Evolutionary conservation across 805 yeast species (phyloP), one percentile per base, ranked within the genome.

Genomic region (Spathaspora gorwiae): DNA sequence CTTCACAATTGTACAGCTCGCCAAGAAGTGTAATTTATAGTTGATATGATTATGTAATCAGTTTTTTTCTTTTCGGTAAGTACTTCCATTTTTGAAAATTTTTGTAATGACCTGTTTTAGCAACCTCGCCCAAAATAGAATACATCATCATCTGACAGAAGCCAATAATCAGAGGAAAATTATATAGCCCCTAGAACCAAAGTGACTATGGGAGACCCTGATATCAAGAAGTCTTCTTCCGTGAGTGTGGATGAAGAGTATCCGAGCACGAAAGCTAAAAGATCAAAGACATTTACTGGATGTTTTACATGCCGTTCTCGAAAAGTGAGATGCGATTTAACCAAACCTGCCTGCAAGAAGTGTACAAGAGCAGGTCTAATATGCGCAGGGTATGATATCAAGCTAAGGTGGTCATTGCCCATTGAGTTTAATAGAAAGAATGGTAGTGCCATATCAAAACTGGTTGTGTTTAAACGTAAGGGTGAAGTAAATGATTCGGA

Each of bases 301-400:
- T 90, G 97, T 59, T 87, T 87, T 71, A 87, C 96, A 0, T 89
- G 97, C 56, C 73, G 96, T 37, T 69, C 83, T 12, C 64, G 96
- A 38, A 86, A 88, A 61, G 83, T 89, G 40, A 81, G 86, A 47
- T 90, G 97, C 62, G 96, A 88, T 59, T 68, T 85, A 45, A 68
- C 73, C 12, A 76, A 74, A 51, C 97, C 97, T 0, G 59, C 66
- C 11, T 90, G 97, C 63, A 59, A 63, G n/a, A 74, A 86, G 46
- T 90, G 97, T 61, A 69, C 70, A 35, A 82, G 80, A 55, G 75
- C 87, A 0, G 81, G 84, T 0, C 60, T 86, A 26, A 67, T 70
- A 3, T 90, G 97, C 57, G 88, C 84, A 27, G 97, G 96, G 0
- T 90, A 89, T 57, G 87, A 80, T 48, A 83, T 90, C 46, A 86